Evolutionary conservation across 805 yeast genomes (phyloP).

Genomic region (Naumovozyma baii): DNA sequence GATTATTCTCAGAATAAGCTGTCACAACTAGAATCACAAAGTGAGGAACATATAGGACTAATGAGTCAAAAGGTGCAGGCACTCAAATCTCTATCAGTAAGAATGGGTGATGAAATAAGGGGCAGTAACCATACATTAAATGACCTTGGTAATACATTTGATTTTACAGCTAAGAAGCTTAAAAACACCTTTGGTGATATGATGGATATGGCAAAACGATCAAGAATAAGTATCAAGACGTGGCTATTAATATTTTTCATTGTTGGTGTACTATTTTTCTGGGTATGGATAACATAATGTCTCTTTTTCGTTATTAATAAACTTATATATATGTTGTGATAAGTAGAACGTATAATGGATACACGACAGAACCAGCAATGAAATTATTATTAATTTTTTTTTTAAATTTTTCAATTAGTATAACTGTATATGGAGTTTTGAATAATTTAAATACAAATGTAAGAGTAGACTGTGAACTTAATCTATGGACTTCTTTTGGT

Average conservation of each 20-base stretch:
- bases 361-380: no score
- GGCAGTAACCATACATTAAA: conserved; percentile 40
- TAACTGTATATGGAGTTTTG: background rate
- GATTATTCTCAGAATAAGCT: conserved; percentile 44
- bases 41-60: conserved; percentile 46
- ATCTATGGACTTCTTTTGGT: background rate
- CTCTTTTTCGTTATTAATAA: no score
- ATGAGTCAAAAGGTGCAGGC: conserved; percentile 47
- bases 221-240: conserved; percentile 53
- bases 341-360: background rate
- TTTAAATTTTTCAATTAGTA: no score
- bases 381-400: no score
- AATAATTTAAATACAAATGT: no score
- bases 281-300: conserved; percentile 36
- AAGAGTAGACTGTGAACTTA: background rate
- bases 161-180: conserved; percentile 37
- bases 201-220: conserved; percentile 53
- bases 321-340: no score
- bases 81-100: conserved; percentile 44
- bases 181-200: conserved; percentile 46
- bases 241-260: conserved; percentile 47
- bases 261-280: conserved; percentile 41
- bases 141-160: conserved; percentile 37
- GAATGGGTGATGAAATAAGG: conserved; percentile 58
- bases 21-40: conserved; percentile 57